Evolutionary conservation across 306 rosid species (phyloP), one percentile per base, ranked within the genome.

Genomic region (Casuarina glauca): DNA sequence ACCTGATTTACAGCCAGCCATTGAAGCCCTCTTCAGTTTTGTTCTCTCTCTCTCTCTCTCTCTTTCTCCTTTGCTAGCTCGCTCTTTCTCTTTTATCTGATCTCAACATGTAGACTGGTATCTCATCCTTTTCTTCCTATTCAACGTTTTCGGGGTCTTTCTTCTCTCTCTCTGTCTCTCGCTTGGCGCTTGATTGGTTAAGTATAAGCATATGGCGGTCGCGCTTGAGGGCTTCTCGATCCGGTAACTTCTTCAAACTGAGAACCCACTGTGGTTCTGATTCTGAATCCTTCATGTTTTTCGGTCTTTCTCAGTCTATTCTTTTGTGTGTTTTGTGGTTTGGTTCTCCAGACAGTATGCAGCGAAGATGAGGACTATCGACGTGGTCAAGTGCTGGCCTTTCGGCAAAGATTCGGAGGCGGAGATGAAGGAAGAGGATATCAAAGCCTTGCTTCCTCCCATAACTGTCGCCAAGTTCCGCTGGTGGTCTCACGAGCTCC

Each of bases 381-480:
- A 90, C 80, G 91, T 90, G 64, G 74, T 67, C 64, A 93, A 86
- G 75, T 85, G 97, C 53, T 95, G 93, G 92, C 99, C 99, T 3
- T 95, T 93, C 77, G 6, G 77, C 4, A 32, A 69, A 6, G 4
- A 48, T 42, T 61, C 83, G 42, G 80, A 57, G 16, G 74, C 70
- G 16, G 77, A 67, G 45, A 76, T 84, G 5, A 76, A 70, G 71
- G 70, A 63, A 79, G 54, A 72, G 57, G 76, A 80, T 6, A 81
- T 82, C 2, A 81, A 85, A 79, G 81, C 86, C 0, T 78, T 79
- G 74, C 97, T 95, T 6, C 99, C 99, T 6, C 97, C 97, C 20
- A 88, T 95, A 71, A 48, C 89, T 15, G 87, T 79, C 48, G 79
- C 76, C 6, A 91, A 95, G 88, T 92, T 85, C 84, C 86, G 81